Percentiles rank a stretch among this genome's conserved stretches.
These are phyloP conservation scores for Austroboletus niveus DNA, from an alignment of 1,284 basidiomycete genomes.

Conservation along the genomic window DNA sequence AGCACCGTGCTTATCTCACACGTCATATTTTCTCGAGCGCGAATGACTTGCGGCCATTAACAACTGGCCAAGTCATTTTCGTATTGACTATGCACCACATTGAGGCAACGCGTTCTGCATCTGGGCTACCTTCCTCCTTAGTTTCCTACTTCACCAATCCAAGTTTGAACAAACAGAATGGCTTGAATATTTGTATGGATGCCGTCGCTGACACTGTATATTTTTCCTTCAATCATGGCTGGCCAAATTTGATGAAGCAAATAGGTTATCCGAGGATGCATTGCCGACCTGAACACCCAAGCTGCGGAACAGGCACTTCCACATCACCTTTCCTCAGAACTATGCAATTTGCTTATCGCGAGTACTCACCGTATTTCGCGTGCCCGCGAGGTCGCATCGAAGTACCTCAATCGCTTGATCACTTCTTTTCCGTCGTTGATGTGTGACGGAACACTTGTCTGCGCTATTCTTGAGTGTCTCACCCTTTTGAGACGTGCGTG, in stretches of 20 bases:
- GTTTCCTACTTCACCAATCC: constrained; percentile 90
- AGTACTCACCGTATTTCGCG: constrained; percentile 84
- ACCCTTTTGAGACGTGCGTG: constrained; percentile 87
- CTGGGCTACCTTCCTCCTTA: constrained; percentile 80
- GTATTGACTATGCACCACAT: constrained; percentile 87
- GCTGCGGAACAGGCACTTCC: constrained; percentile 83
- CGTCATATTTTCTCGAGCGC: constrained; percentile 70
- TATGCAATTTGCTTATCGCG: constrained; percentile 73
- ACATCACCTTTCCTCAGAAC: constrained; percentile 67
- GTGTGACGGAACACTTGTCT: constrained; percentile 87
- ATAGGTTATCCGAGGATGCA: constrained; percentile 73
- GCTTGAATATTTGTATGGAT: constrained; percentile 76
- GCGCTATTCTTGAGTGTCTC: constrained; percentile 87
- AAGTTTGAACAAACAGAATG: constrained; percentile 72
- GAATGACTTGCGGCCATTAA: constrained; percentile 74
- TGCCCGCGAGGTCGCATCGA: constrained; percentile 80
- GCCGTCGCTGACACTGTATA: constrained; percentile 82
- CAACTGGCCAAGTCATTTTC: constrained; percentile 86
- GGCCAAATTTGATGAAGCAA: constrained; percentile 10
- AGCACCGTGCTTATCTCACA: constrained; percentile 64
- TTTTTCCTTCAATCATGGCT: constrained; percentile 1
- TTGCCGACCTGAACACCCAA: constrained; percentile 66
- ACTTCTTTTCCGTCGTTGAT: constrained; percentile 94
- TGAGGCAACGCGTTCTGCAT: constrained; percentile 83
- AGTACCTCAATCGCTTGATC: constrained; percentile 83